Conservation (phyloP, 768 basidiomycete species). For the Pleurotus tuber-regium region DNA sequence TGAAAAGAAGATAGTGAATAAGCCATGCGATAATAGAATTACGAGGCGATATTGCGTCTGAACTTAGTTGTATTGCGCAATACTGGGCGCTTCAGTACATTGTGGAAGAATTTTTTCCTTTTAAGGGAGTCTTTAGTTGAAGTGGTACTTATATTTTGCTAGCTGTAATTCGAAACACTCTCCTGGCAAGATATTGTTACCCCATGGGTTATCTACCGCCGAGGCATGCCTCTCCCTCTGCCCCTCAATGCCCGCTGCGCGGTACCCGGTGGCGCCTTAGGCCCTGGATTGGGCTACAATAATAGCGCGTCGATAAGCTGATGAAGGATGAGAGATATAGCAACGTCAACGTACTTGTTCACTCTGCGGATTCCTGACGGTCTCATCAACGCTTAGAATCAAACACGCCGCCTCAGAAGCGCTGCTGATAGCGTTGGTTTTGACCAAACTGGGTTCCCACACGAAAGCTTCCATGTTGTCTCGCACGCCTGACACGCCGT, state of each 20-base stretch:
- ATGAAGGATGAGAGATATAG: slow-evolving; percentile 1
- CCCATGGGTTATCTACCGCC: slow-evolving; percentile 49
- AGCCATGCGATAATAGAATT: no score
- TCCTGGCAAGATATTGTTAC: slow-evolving; percentile 7
- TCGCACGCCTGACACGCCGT: slow-evolving; percentile 81
- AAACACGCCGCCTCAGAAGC: slow-evolving; percentile 96
- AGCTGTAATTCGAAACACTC: neutral
- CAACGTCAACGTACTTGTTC: slow-evolving; percentile 64
- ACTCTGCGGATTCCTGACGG: slow-evolving; percentile 92
- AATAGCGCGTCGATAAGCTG: slow-evolving; percentile 18
- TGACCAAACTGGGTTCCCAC: slow-evolving; percentile 97
- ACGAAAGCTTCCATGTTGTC: slow-evolving; percentile 98
- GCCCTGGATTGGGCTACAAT: slow-evolving; percentile 78
- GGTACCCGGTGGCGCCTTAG: slow-evolving; percentile 87
- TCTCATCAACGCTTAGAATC: slow-evolving; percentile 96
- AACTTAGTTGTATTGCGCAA: neutral
- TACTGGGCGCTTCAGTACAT: slow-evolving; percentile 2
- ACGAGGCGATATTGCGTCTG: neutral
- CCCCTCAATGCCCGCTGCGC: slow-evolving; percentile 85
- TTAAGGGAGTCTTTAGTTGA: neutral
- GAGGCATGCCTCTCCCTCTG: slow-evolving; percentile 78
- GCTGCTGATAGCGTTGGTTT: slow-evolving; percentile 92
- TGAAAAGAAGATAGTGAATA: neutral
- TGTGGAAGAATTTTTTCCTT: neutral
- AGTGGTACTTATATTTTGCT: neutral